Conservation (phyloP, 164 flowering plant genomes). For the Houttuynia cordata region DNA sequence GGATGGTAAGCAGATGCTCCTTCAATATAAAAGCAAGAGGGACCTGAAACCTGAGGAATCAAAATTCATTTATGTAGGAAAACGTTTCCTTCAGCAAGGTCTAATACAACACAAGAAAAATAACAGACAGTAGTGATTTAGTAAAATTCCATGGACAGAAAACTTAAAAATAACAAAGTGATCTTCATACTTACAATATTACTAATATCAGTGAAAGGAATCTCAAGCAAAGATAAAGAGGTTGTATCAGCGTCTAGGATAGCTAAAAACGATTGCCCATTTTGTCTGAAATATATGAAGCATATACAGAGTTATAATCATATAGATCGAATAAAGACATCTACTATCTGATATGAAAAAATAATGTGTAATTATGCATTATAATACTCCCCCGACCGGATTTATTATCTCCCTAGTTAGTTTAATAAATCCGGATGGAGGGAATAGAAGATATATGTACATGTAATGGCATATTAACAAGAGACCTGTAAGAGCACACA, state of each 20-base stretch:
- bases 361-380: no score
- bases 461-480: background rate
- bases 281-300: constrained; percentile 43
- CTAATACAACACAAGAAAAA: background rate
- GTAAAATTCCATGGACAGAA: background rate
- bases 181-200: constrained; percentile 43
- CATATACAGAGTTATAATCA: constrained; percentile 1
- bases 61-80: constrained; percentile 3
- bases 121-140: background rate
- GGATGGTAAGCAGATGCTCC: constrained; percentile 72
- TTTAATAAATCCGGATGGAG: no score
- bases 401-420: no score
- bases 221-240: constrained; percentile 41
- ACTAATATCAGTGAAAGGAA: constrained; percentile 73
- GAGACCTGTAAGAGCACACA: constrained; percentile 83
- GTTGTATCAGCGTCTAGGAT: constrained; percentile 40
- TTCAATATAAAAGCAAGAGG: constrained; percentile 49
- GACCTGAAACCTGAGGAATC: constrained; percentile 43
- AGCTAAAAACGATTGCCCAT: constrained; percentile 79
- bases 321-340: background rate
- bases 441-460: background rate
- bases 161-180: no score
- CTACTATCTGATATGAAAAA: background rate
- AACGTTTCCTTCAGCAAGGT: no score
- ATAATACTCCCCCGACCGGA: no score